A percentile compares a stretch with the other conserved stretches of the same genome.
Evolutionary conservation across 768 basidiomycete genomes (phyloP).

Genomic region (Lactarius vividus): DNA sequence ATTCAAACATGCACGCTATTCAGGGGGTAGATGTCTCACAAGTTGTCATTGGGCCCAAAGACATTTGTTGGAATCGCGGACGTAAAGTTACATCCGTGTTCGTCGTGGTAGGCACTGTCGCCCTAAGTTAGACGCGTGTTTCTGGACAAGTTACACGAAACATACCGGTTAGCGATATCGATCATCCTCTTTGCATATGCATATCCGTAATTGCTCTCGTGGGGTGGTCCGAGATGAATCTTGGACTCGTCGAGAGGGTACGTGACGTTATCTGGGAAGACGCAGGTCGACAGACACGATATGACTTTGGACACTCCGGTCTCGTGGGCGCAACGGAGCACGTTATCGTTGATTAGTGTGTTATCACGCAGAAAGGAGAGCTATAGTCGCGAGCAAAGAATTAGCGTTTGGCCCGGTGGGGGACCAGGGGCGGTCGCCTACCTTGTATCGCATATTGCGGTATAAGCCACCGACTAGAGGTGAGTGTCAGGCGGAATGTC

Average conservation of each 20-base stretch:
- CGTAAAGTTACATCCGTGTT: slow-evolving; percentile 93
- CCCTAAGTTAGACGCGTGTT: neutral
- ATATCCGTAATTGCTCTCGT: slow-evolving; percentile 95
- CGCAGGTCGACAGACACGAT: slow-evolving; percentile 95
- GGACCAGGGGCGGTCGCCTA: slow-evolving; percentile 31
- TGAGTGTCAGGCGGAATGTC: neutral
- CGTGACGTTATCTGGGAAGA: slow-evolving; percentile 93
- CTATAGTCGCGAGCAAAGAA: slow-evolving; percentile 37
- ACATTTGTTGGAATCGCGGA: slow-evolving; percentile 97
- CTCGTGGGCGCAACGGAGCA: slow-evolving; percentile 73
- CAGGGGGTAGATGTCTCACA: slow-evolving; percentile 43
- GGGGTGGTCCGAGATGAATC: slow-evolving; percentile 90
- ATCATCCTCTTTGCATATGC: slow-evolving; percentile 95
- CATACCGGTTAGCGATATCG: slow-evolving; percentile 91
- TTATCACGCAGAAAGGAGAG: slow-evolving; percentile 94
- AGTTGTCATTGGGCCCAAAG: slow-evolving; percentile 96
- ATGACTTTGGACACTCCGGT: slow-evolving; percentile 73
- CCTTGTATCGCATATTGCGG: slow-evolving; percentile 94
- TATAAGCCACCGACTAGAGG: slow-evolving; percentile 85
- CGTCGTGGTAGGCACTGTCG: slow-evolving; percentile 87
- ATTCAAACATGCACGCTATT: neutral
- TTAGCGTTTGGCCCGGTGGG: slow-evolving; percentile 2
- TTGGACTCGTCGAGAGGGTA: slow-evolving; percentile 93
- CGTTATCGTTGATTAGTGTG: slow-evolving; percentile 92
- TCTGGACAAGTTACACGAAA: slow-evolving; percentile 7